Conservation (phyloP, 495 filamentous ascomycete genomes). For the Aspergillus conjunctus region DNA sequence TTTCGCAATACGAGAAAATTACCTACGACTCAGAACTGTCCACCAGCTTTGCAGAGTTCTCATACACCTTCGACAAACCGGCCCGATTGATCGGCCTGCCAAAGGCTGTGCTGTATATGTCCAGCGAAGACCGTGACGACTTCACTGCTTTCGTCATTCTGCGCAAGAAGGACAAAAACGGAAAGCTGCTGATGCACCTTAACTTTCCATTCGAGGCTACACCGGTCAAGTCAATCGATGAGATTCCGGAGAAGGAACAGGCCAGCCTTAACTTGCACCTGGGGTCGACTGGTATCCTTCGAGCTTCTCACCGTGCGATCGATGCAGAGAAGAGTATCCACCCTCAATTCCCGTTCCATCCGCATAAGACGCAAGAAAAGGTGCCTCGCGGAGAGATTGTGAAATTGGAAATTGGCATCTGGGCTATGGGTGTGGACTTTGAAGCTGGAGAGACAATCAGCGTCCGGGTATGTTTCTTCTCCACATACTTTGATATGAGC, state of each 20-base stretch:
- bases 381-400: slow-evolving; percentile 35
- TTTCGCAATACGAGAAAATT: not conserved
- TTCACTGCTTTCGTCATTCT: slow-evolving; percentile 43
- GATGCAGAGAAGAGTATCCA: slow-evolving; percentile 31
- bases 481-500: not conserved
- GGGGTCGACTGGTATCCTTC: slow-evolving; percentile 37
- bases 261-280: slow-evolving; percentile 30
- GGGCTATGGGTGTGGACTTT: slow-evolving; percentile 39
- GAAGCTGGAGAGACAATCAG: slow-evolving; percentile 33
- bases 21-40: slow-evolving; percentile 31
- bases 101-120: slow-evolving; percentile 45
- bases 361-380: slow-evolving; percentile 37
- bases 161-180: slow-evolving; percentile 40
- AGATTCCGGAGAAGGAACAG: slow-evolving; percentile 35
- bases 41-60: slow-evolving; percentile 32
- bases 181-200: slow-evolving; percentile 35
- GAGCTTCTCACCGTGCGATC: slow-evolving; percentile 37
- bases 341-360: slow-evolving; percentile 38
- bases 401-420: slow-evolving; percentile 37
- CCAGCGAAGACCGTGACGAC: slow-evolving; percentile 40
- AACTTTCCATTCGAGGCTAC: slow-evolving; percentile 38
- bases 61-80: slow-evolving; percentile 32
- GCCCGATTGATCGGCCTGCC: slow-evolving; percentile 37
- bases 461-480: slow-evolving; percentile 23
- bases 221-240: slow-evolving; percentile 33